A percentile compares a stretch with the other conserved stretches of the same genome.
phyloP scores from a whole-genome alignment of 305 asterid species.

The Ajuga reptans region DNA sequence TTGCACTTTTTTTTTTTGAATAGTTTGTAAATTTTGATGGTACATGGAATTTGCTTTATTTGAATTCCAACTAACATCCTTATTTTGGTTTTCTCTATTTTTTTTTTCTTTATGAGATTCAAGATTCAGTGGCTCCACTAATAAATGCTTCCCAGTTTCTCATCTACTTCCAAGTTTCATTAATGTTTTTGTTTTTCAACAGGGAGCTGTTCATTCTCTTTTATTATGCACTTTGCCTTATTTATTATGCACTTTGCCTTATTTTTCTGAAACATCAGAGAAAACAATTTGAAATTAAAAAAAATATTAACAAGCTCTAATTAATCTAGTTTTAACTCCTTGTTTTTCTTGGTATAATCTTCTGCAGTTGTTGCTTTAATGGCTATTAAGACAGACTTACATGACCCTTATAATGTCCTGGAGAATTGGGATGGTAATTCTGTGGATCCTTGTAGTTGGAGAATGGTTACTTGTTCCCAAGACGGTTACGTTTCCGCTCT shows the following conservation, averaged over 20 bases:
- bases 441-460: constrained; percentile 99
- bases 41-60: constrained; percentile 9
- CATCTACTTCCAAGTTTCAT: constrained; percentile 19
- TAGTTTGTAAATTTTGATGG: not conserved
- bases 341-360: not conserved
- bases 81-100: not conserved
- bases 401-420: constrained; percentile 71
- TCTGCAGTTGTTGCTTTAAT: constrained; percentile 87
- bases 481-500: constrained; percentile 80
- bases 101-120: not conserved
- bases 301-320: not conserved
- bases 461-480: constrained; percentile 73
- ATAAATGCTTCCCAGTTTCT: constrained; percentile 18
- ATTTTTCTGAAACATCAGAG: not conserved
- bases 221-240: not conserved
- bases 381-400: constrained; percentile 55
- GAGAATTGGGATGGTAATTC: constrained; percentile 90
- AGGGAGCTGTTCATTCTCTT: not conserved
- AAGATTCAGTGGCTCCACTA: constrained; percentile 19
- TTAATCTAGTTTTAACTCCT: not conserved
- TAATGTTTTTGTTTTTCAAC: constrained; percentile 3
- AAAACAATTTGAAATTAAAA: not conserved
- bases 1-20: not conserved
- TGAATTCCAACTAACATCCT: constrained; percentile 9
- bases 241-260: not conserved